Evolutionary conservation across 2,329 filamentous ascomycete genomes (phyloP), one percentile per base, ranked within the genome.

Genomic region (Aspergillus uvarum): DNA sequence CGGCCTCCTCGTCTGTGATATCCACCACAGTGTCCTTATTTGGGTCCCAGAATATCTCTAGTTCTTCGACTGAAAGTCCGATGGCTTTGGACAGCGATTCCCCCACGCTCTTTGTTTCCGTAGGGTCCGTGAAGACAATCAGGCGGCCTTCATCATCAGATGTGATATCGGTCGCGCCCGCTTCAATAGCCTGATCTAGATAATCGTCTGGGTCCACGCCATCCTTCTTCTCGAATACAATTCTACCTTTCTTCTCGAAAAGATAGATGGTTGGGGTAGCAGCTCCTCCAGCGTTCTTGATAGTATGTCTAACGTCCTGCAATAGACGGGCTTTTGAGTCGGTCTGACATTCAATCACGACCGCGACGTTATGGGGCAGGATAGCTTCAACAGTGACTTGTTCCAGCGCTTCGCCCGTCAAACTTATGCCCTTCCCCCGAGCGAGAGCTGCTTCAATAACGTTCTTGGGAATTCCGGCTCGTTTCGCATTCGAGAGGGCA

Each of bases 361-460:
- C 81, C 11, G 91, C 92, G 16, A 89, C 80, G 2, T 83, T 87
- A 2, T 88, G 85, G 2, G 91, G 90, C 62, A 96, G 79, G 66
- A 97, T 89, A 26, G 87, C 88, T 80, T 98, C 94, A 54, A 96
- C 82, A 0, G 87, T 89, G 54, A 95, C 76, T 35, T 80, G 81
- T 72, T 97, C 93, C n/a, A 98, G 85, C 14, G 86, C 82, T 16
- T 85, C 84, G 56, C 95, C 95, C 5, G 84, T 85, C 1, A 87
- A 78, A 24, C 92, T 93, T 64, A 89, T 85, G 47, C 95, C 94
- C 74, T 97, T 93, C 1, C 95, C 95, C 51, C 92, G 88, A 14
- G 92, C 90, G 65, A 99, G 88, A 56, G 95, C 92, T 14, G 83
- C 83, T 75, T 98, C 93, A 67, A 98, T 96, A 2, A 86, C 83